Evolutionary conservation across 768 basidiomycete genomes (phyloP).

Genomic region (Cyathus striatus): DNA sequence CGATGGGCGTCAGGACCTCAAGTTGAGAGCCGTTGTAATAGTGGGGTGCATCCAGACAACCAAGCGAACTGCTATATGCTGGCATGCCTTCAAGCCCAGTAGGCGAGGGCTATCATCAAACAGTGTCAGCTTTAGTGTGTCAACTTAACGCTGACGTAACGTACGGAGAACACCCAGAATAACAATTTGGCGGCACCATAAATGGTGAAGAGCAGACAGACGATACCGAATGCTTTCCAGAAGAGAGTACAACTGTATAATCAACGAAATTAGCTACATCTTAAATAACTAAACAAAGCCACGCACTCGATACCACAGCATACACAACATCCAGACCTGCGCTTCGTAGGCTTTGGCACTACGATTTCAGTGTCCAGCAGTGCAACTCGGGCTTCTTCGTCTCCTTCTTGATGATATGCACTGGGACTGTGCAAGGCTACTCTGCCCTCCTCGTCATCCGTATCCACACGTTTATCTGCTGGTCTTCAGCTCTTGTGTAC

Average conservation of each 20-base stretch:
- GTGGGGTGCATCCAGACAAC: constrained; percentile 39
- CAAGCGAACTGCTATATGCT: constrained; percentile 45
- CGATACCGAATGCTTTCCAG: constrained; percentile 52
- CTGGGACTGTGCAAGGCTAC: constrained; percentile 19
- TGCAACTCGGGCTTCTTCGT: constrained; percentile 21
- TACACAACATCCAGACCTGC: constrained; percentile 35
- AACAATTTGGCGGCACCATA: constrained; percentile 40
- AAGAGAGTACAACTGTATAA: constrained; percentile 40
- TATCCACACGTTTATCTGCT: constrained; percentile 36
- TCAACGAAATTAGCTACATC: background rate
- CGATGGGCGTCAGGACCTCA: constrained; percentile 33
- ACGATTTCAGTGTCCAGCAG: constrained; percentile 26
- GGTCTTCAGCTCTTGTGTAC: background rate
- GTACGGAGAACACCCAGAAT: constrained; percentile 43
- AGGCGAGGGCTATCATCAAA: constrained; percentile 45
- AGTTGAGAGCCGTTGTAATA: constrained; percentile 36
- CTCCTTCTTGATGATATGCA: constrained; percentile 5
- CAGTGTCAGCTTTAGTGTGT: no score
- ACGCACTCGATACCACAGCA: constrained; percentile 48
- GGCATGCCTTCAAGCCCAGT: constrained; percentile 57
- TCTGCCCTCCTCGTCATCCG: constrained; percentile 37
- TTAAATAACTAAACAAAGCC: background rate
- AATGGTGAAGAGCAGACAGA: constrained; percentile 30
- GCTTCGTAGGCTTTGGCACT: constrained; percentile 22
- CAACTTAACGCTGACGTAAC: no score